Evolutionary conservation across 352 stramenopile genomes (phyloP), one percentile per base, ranked within the genome.

Genomic region (Phytophthora pinifolia): DNA sequence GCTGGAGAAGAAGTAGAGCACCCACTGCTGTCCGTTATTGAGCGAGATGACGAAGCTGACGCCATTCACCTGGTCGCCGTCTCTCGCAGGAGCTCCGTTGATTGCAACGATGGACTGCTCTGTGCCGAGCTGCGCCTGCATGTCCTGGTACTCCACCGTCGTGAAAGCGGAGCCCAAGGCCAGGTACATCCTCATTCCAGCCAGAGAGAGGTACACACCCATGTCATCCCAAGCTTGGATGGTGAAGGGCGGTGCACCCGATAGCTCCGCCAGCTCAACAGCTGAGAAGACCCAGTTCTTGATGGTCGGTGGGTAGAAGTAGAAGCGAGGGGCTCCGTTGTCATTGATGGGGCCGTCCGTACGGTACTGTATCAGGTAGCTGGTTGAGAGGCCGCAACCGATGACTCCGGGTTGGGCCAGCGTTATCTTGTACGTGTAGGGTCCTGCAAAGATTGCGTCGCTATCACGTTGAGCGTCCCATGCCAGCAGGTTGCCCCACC

Each of bases 401-500:
- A 77, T 69, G n/a, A 53, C 34, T 15, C 59, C 72, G 5, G 62
- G 43, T 38, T 76, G 51, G 10, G 56, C 52, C 14, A 60, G 56
- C 35, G 78, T 63, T 13, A 89, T 47, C 37, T 79, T 76, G 62
- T 89, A 78, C 37, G 80, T 81, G 67, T 91, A 92, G 31, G 84
- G 78, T 6, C 76, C 77, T 2, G 76, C 63, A 47, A 91, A 92
- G 41, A 91, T 62, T 37, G 84, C 76, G 47, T 92, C 84, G 29
- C 79, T 89, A 34, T 89, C 79, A 22, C 62, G 70, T 17, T 74
- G 38, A 15, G 61, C 62, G 48, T 86, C 58, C 65, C 66, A 89
- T 8, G 81, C 79, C 15, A 94, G 55, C 38, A 94, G 65, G 50
- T 94, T 94, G 46, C 84, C 84, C 84, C 84, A 94, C 84, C 84